phyloP scores from a whole-genome alignment of 352 stramenopile genomes.

The Globisporangium acanthophoron region DNA sequence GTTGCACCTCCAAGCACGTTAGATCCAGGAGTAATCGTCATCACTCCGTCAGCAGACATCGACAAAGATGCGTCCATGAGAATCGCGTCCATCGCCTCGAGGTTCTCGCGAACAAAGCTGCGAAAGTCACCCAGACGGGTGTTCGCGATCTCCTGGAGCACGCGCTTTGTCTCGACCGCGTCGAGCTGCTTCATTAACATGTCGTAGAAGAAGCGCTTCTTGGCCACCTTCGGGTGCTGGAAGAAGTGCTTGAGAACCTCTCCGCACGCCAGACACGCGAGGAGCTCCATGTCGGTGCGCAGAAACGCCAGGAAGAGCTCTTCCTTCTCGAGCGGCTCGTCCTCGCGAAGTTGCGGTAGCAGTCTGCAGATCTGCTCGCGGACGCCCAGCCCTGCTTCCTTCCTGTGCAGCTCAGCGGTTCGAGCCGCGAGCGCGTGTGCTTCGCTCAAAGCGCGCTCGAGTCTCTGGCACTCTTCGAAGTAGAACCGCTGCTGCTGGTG shows the following conservation, averaged over 20 bases:
- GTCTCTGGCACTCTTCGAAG: slow-evolving; percentile 35
- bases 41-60: background rate
- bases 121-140: slow-evolving; percentile 28
- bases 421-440: slow-evolving; percentile 3
- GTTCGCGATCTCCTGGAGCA: slow-evolving; percentile 27
- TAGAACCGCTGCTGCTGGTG: slow-evolving; percentile 24
- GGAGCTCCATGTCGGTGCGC: slow-evolving; percentile 21
- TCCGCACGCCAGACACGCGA: slow-evolving; percentile 22
- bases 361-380: slow-evolving; percentile 28
- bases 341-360: slow-evolving; percentile 20
- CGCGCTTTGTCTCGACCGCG: slow-evolving; percentile 12
- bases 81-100: slow-evolving; percentile 44
- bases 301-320: slow-evolving; percentile 30
- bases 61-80: slow-evolving; percentile 18
- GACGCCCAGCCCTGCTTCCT: slow-evolving; percentile 1
- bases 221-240: slow-evolving; percentile 11
- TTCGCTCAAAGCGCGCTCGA: slow-evolving; percentile 13
- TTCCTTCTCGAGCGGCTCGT: slow-evolving; percentile 29
- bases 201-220: slow-evolving; percentile 29
- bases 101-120: slow-evolving; percentile 37
- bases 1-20: background rate
- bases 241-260: slow-evolving; percentile 37
- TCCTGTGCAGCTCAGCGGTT: background rate
- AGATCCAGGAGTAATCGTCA: background rate
- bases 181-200: slow-evolving; percentile 26